Base-by-base conservation (phyloP, 495 filamentous ascomycete genomes). In the Aspergillus incahuasiensis region DNA sequence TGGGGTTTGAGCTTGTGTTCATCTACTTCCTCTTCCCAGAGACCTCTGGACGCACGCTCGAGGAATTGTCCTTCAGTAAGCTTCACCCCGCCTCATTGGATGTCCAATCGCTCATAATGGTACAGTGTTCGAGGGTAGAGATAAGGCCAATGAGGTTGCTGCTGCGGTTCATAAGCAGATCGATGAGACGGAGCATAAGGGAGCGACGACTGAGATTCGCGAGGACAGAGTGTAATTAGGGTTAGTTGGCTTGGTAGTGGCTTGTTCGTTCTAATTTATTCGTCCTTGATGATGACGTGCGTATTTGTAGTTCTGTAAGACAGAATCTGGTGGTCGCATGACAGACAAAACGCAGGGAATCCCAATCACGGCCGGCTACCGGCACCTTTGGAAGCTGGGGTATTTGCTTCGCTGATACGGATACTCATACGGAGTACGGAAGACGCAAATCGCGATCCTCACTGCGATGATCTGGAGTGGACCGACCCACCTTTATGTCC, bases 1-100 rank as follows among this genome's bases (percentile, higher is more conserved):
- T 87, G 47, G 72, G 66, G 0, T 80, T 81, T 47, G 83, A 86
- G 54, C 68, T 80, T 15, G 46, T 69, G 16, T 81, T 86, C 57
- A 74, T 87, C 47, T 87, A 76, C 60, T 82, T 85, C 56, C 74
- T 86, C 60, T 86, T 84, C 69, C 83, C 83, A 5, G 84, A 87
- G 65, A 87, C 85, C 1, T 64, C 75, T 41, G 79, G 77, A 12
- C 70, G 82, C 12, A 86, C 83, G 1, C 68, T 87, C 13, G 83
- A 87, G 69, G 85, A 88, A 61, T 59, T 87, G 30, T 80, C 84
- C 0, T 85, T 85, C 67, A 60, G 80, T 84, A 77, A 73, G 80
- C 74, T 52, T 16, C 44, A 25, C 22, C 32, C 8, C 13, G 1
- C 19, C 30, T 32, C 15, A 12, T 16, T 21, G 19, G 6, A 6